Conservation (phyloP, 1,139 yeast genomes). For the Geotrichum cucujoidarum region DNA sequence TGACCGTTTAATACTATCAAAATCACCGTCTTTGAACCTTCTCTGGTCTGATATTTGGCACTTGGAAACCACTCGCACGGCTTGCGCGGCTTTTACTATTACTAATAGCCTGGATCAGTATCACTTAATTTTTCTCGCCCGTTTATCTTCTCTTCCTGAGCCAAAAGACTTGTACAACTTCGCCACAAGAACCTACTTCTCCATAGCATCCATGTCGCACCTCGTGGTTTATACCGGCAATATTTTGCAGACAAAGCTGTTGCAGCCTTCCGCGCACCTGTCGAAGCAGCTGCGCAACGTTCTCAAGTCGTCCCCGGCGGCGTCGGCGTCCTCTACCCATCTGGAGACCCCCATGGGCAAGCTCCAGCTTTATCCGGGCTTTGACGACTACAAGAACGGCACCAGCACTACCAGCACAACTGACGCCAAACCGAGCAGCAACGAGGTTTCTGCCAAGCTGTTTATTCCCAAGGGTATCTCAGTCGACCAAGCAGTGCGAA, state of each 20-base stretch:
- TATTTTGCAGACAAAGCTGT: conserved; percentile 20
- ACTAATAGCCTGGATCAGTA: no score
- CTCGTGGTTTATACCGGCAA: conserved; percentile 24
- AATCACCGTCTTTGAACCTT: no score
- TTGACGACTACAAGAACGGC: no score
- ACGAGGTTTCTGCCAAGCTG: conserved; percentile 27
- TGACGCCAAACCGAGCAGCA: neutral
- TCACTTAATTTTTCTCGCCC: neutral
- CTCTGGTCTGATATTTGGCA: no score
- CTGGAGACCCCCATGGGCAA: conserved; percentile 2
- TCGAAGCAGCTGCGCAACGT: conserved; percentile 10
- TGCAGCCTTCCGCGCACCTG: conserved; percentile 10
- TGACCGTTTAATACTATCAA: no score
- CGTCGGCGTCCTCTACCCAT: conserved; percentile 4
- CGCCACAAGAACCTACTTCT: conserved; percentile 14
- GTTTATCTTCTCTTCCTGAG: neutral
- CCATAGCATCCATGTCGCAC: conserved; percentile 1
- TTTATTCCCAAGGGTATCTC: conserved; percentile 24
- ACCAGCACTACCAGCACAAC: neutral
- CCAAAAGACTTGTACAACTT: conserved; percentile 2
- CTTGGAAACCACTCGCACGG: neutral
- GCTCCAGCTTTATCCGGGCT: no score
- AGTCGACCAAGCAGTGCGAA: conserved; percentile 7
- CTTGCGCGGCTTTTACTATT: no score
- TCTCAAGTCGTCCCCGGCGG: neutral